A percentile compares a stretch with the other conserved stretches of the same genome.
Conservation (phyloP, 352 stramenopile species). For the Phytopythium mirpurense region DNA sequence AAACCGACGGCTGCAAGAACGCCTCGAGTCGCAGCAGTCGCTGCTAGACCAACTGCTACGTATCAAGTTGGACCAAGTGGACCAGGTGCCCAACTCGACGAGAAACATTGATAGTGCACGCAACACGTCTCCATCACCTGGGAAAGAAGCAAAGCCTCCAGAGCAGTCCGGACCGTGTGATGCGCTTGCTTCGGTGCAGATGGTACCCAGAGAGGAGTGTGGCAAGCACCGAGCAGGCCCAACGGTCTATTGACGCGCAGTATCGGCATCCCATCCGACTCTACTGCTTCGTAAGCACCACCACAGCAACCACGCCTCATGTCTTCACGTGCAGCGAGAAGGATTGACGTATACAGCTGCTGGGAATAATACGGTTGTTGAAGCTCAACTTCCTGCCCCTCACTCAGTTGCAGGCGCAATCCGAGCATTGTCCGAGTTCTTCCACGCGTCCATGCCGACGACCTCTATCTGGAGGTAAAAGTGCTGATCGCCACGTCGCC, state of each 20-base stretch:
- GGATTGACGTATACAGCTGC: too few species aligned
- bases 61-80: conserved; percentile 20
- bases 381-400: not conserved
- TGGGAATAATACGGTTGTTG: too few species aligned
- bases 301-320: not conserved
- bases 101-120: too few species aligned
- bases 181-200: not conserved
- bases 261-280: not conserved
- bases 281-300: not conserved
- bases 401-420: not conserved
- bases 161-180: not conserved
- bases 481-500: conserved; percentile 25
- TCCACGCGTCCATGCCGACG: conserved; percentile 41
- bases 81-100: not conserved
- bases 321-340: too few species aligned
- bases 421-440: conserved; percentile 11
- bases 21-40: conserved; percentile 26
- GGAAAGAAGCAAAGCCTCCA: not conserved
- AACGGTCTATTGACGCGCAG: too few species aligned
- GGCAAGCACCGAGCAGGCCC: not conserved
- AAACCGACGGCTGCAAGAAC: conserved; percentile 27
- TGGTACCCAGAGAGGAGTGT: too few species aligned
- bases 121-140: not conserved
- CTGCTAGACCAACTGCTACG: conserved; percentile 25
- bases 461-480: conserved; percentile 47